Evolutionary conservation across 345 rosid genomes (phyloP).

Genomic region (Lagerstroemia speciosa): DNA sequence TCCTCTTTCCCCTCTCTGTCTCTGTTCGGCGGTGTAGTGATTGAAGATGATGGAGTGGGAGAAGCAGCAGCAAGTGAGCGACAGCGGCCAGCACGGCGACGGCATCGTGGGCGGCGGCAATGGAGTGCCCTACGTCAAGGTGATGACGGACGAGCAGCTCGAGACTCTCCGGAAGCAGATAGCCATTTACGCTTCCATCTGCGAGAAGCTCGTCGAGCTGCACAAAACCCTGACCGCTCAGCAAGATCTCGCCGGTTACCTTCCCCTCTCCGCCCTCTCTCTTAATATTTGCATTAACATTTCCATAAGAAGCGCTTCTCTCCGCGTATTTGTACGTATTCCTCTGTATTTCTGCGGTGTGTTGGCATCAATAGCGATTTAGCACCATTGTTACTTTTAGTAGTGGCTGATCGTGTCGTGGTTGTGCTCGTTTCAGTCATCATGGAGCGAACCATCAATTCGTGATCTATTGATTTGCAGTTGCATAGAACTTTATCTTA

Average conservation of each 20-base stretch:
- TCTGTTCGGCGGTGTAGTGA: background rate
- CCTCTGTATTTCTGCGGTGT: too few species aligned
- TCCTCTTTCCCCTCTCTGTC: background rate
- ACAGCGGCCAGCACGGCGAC: conserved; percentile 4
- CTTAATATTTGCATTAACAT: background rate
- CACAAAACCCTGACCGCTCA: conserved; percentile 84
- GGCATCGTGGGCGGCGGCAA: conserved; percentile 11
- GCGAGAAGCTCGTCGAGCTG: conserved; percentile 95
- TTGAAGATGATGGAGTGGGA: conserved; percentile 18
- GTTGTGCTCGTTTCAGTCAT: background rate
- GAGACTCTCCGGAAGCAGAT: conserved; percentile 90
- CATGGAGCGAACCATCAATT: too few species aligned
- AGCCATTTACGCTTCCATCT: conserved; percentile 85
- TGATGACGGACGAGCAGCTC: conserved; percentile 96
- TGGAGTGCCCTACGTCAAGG: conserved; percentile 69
- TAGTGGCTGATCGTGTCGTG: background rate
- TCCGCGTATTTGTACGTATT: too few species aligned
- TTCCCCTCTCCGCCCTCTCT: background rate
- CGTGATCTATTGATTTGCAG: too few species aligned
- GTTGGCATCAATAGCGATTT: background rate
- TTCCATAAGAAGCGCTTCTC: too few species aligned
- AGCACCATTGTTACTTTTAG: background rate
- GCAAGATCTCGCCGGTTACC: conserved; percentile 79
- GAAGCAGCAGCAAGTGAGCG: conserved; percentile 9
- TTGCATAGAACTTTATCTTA: background rate